Percentiles rank a stretch among this genome's conserved stretches.
Conservation (phyloP, 2,329 filamentous ascomycete species). For the Iodosphaeria phyllophila region DNA sequence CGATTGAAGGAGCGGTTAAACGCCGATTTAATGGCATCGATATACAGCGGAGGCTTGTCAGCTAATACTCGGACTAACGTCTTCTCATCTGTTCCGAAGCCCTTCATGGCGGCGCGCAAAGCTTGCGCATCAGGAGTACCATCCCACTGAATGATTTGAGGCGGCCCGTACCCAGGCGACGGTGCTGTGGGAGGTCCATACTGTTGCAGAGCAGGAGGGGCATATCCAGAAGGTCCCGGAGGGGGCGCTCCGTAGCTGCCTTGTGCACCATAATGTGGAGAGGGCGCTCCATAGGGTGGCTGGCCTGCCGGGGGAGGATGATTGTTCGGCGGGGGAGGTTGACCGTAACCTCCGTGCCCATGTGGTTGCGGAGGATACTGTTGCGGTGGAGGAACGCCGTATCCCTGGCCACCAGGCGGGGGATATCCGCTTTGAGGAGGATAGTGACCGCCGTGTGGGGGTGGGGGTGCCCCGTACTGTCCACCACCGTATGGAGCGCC, state of each 20-base stretch:
- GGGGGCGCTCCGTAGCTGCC: conserved; percentile 14
- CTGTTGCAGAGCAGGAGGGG: conserved; percentile 9
- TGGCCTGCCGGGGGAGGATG: conserved; percentile 17
- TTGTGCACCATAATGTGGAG: conserved; percentile 9
- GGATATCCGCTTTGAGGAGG: conserved; percentile 6
- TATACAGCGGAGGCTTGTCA: conserved; percentile 59
- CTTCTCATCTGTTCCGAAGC: conserved; percentile 77
- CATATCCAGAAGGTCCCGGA: conserved; percentile 12
- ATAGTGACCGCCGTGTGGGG: conserved; percentile 12
- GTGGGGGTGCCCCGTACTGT: conserved; percentile 6
- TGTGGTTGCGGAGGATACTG: conserved; percentile 16
- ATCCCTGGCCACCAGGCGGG: conserved; percentile 5
- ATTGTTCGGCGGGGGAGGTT: conserved; percentile 18
- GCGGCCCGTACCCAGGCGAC: conserved; percentile 56
- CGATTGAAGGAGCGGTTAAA: conserved; percentile 48
- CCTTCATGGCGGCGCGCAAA: conserved; percentile 75
- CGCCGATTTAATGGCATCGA: conserved; percentile 45
- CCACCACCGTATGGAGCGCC: conserved; percentile 11
- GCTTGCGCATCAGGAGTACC: conserved; percentile 49
- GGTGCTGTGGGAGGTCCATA: conserved; percentile 38
- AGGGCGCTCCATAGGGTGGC: conserved; percentile 14
- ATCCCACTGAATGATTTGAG: conserved; percentile 51
- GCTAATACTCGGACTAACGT: conserved; percentile 51
- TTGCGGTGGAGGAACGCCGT: conserved; percentile 10
- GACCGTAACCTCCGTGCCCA: conserved; percentile 16